phyloP scores from a whole-genome alignment of 176 grass and related monocot genomes.

The Miscanthus lutarioriparius region DNA sequence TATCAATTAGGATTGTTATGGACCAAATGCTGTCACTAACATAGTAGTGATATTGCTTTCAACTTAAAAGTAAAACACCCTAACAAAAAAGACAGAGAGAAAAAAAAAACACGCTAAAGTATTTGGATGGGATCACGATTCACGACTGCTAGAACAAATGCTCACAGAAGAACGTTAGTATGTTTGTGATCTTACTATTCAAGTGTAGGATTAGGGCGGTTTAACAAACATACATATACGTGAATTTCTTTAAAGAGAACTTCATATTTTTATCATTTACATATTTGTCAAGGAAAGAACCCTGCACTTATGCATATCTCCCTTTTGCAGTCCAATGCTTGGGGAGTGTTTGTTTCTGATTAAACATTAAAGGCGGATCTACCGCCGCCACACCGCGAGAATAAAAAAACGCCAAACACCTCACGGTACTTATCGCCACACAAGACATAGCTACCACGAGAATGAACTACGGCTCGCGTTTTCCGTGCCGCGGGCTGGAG shows the following conservation, averaged over 20 bases:
- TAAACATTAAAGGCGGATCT: no score
- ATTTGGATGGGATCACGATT: background rate
- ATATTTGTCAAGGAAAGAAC: background rate
- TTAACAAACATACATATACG: background rate
- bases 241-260: background rate
- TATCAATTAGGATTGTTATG: slow-evolving; percentile 13
- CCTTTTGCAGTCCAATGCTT: background rate
- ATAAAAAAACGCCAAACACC: no score
- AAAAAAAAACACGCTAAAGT: background rate
- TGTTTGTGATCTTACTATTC: background rate
- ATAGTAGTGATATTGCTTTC: background rate
- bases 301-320: background rate
- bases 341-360: no score
- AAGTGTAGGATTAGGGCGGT: background rate
- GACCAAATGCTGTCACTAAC: background rate
- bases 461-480: no score
- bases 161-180: background rate
- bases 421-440: no score
- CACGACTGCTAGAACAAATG: background rate
- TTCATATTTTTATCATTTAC: background rate
- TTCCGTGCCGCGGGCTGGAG: no score
- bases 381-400: no score
- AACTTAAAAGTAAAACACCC: background rate
- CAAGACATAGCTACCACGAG: no score
- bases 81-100: background rate